Evolutionary conservation across 2,329 filamentous ascomycete genomes (phyloP).

Genomic region (Xylariaceae sp.): DNA sequence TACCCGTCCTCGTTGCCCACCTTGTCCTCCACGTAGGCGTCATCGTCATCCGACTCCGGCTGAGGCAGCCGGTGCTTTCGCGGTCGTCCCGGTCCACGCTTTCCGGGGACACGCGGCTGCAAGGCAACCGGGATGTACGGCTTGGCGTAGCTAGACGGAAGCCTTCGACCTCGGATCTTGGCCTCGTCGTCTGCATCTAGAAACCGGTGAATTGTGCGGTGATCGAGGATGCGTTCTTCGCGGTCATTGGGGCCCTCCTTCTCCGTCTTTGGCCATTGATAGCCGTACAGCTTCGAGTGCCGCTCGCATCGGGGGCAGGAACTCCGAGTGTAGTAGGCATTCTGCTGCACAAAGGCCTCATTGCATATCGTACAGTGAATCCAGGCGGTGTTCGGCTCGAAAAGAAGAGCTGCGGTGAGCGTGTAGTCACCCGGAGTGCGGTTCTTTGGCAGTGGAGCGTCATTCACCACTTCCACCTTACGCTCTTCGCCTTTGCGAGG

Average conservation of each 20-base stretch:
- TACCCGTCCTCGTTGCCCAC: constrained; percentile 9
- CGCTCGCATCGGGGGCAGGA: constrained; percentile 90
- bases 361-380: constrained; percentile 82
- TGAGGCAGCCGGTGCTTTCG: constrained; percentile 10
- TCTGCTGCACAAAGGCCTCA: constrained; percentile 74
- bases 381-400: constrained; percentile 71
- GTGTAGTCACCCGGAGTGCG: constrained; percentile 74
- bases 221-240: constrained; percentile 68
- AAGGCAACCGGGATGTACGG: neutral
- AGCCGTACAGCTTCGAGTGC: constrained; percentile 93
- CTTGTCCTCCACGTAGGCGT: constrained; percentile 3
- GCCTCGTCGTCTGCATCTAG: constrained; percentile 63
- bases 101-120: constrained; percentile 7
- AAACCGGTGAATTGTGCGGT: constrained; percentile 82
- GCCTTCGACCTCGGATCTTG: constrained; percentile 36
- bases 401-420: constrained; percentile 67
- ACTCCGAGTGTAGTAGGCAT: constrained; percentile 78
- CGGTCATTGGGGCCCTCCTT: constrained; percentile 66
- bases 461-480: constrained; percentile 11
- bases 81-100: constrained; percentile 17
- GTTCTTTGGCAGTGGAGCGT: constrained; percentile 10
- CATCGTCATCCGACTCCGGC: constrained; percentile 1
- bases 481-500: constrained; percentile 27
- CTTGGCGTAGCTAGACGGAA: constrained; percentile 5
- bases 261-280: constrained; percentile 92